These are phyloP conservation scores for Talaromyces trachyspermus DNA, from an alignment of 495 filamentous ascomycete species.

Conservation along the genomic window DNA sequence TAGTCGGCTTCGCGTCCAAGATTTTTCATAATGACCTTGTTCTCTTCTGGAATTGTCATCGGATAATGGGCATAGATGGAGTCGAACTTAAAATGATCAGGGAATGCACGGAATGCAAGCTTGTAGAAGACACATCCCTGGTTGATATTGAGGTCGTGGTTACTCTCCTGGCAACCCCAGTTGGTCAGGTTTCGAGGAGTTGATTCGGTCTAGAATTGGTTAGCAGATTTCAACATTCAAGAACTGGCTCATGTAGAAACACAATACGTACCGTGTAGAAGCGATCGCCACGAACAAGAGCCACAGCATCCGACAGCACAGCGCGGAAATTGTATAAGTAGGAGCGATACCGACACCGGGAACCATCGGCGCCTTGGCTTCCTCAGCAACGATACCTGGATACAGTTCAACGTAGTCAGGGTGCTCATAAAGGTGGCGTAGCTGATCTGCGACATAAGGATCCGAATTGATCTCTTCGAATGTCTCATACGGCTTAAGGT, in stretches of 20 bases:
- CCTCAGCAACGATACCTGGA: conserved; percentile 50
- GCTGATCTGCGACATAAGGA: conserved; percentile 41
- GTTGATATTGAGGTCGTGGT: conserved; percentile 64
- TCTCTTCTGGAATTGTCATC: conserved; percentile 72
- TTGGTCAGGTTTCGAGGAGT: conserved; percentile 73
- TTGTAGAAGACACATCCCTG: conserved; percentile 85
- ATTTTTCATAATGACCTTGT: conserved; percentile 61
- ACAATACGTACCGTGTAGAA: conserved; percentile 38
- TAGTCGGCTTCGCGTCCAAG: conserved; percentile 67
- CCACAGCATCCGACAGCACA: conserved; percentile 47
- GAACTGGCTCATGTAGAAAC: not conserved
- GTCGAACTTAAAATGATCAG: conserved; percentile 68
- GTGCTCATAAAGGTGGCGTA: conserved; percentile 51
- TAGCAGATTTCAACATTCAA: conserved; percentile 7
- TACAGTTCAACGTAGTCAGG: conserved; percentile 60
- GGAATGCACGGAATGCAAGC: conserved; percentile 71
- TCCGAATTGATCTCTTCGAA: conserved; percentile 62
- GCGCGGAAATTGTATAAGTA: conserved; percentile 53
- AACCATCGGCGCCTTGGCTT: conserved; percentile 44
- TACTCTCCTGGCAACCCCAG: conserved; percentile 66
- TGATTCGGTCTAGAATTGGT: conserved; percentile 45
- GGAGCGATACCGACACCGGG: conserved; percentile 50
- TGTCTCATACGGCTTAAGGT: conserved; percentile 46
- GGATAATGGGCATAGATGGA: conserved; percentile 86
- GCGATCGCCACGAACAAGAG: conserved; percentile 46